Conservation (phyloP, 495 filamentous ascomycete species). For the Penicillium ucsense region DNA sequence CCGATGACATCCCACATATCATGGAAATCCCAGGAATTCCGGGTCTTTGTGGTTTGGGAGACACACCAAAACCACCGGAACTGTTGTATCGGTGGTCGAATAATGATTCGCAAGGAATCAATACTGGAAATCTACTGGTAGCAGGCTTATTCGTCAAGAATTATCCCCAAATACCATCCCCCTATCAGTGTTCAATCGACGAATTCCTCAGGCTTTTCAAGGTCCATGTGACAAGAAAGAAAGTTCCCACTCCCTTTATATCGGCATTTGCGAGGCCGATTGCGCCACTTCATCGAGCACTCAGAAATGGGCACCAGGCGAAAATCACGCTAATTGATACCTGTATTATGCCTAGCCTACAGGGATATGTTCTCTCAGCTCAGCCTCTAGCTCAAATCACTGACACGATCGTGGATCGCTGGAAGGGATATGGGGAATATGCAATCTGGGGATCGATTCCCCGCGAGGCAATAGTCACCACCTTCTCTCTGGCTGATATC, state of each 20-base stretch:
- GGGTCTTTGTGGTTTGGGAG: background rate
- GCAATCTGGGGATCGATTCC: slow-evolving; percentile 22
- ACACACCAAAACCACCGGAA: slow-evolving; percentile 8
- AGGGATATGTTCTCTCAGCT: slow-evolving; percentile 16
- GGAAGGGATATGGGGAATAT: slow-evolving; percentile 25
- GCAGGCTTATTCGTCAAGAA: slow-evolving; percentile 18
- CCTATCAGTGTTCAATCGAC: slow-evolving; percentile 4
- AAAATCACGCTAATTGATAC: slow-evolving; percentile 24
- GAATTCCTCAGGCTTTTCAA: slow-evolving; percentile 15
- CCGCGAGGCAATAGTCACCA: slow-evolving; percentile 15
- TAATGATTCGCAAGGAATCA: slow-evolving; percentile 23
- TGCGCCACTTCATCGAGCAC: slow-evolving; percentile 24
- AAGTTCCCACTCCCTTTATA: slow-evolving; percentile 21
- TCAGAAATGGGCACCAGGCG: slow-evolving; percentile 16
- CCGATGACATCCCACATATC: too few species aligned
- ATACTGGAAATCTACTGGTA: slow-evolving; percentile 8
- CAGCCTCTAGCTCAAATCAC: slow-evolving; percentile 10
- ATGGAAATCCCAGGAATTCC: background rate
- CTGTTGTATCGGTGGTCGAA: slow-evolving; percentile 31
- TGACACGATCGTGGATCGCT: slow-evolving; percentile 7
- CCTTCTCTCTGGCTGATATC: slow-evolving; percentile 14
- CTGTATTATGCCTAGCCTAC: slow-evolving; percentile 6
- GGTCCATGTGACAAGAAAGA: slow-evolving; percentile 15
- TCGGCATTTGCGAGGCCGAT: slow-evolving; percentile 18
- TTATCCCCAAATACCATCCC: slow-evolving; percentile 1